Evolutionary conservation across 331 rosid genomes (phyloP), one percentile per base, ranked within the genome.

Genomic region (Quercus tomentella): DNA sequence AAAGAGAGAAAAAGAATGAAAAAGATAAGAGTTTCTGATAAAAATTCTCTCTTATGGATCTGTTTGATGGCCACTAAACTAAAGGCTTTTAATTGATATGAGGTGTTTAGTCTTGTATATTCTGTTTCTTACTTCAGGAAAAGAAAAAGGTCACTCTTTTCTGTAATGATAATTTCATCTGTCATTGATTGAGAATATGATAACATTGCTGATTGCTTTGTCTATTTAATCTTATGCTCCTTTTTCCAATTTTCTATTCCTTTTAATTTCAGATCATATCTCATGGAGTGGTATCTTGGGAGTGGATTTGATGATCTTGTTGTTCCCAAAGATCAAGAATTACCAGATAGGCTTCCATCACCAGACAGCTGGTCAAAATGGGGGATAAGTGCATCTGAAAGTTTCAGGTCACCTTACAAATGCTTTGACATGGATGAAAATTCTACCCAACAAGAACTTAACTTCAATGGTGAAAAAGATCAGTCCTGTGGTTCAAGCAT

Each of bases 281-380:
- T 76, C 82, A 91, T 91, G 96, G 96, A 89, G 56, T 86, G 88
- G 86, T 89, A 84, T 77, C 77, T 58, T 31, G 89, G 82, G 61
- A 84, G 75, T 71, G 89, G 69, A 1, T n/a, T 63, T 1, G 89
- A 78, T 70, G 96, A 89, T 61, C 77, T 80, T 74, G 68, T 81
- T 49, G 93, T 87, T 65, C 90, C 90, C 21, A 77, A 54, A 56
- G 87, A 81, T 41, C 83, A 81, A 62, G 88, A 82, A 51, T 60
- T 86, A 21, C 56, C 87, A 56, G 93, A 91, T 56, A 82, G 89
- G 82, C 88, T 86, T 70, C 92, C 91, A 43, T 91, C 93, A 70
- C 89, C 93, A 11, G 93, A 86, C 21, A 81, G 82, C 60, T 87
- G 93, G 92, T 77, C 89, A 35, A 86, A 83, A 54, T 91, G 93